Percentiles rank a stretch among this genome's conserved stretches.
These are phyloP conservation scores for Penicillium flavigenum DNA, from an alignment of 495 filamentous ascomycete genomes.

Conservation along the genomic window DNA sequence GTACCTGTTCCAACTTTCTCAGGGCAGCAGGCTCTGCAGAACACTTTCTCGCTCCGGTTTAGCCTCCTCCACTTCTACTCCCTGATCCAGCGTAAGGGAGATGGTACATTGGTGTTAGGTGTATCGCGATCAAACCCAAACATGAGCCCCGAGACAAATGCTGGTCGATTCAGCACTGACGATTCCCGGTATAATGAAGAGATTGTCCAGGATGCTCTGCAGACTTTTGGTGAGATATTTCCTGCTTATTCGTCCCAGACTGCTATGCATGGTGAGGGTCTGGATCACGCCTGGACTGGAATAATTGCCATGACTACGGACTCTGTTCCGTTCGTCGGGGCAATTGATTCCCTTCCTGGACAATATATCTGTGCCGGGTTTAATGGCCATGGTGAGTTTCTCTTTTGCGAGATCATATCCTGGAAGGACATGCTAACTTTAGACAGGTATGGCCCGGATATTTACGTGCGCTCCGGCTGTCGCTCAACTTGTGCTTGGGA, in stretches of 20 bases:
- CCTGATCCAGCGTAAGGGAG: slow-evolving; percentile 26
- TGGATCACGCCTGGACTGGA: slow-evolving; percentile 36
- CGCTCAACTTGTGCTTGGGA: slow-evolving; percentile 26
- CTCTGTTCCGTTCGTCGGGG: slow-evolving; percentile 34
- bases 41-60: slow-evolving; percentile 32
- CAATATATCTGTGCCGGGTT: slow-evolving; percentile 40
- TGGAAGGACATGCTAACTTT: not conserved
- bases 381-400: slow-evolving; percentile 33
- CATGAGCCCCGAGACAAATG: slow-evolving; percentile 22
- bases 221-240: slow-evolving; percentile 24
- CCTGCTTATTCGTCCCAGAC: slow-evolving; percentile 9
- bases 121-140: slow-evolving; percentile 33
- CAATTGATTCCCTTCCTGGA: slow-evolving; percentile 26
- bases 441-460: slow-evolving; percentile 34
- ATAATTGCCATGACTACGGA: slow-evolving; percentile 38
- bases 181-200: slow-evolving; percentile 30
- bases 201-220: slow-evolving; percentile 28
- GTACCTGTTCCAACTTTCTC: slow-evolving; percentile 24
- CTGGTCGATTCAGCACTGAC: slow-evolving; percentile 26
- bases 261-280: slow-evolving; percentile 27
- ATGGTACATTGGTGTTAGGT: slow-evolving; percentile 33
- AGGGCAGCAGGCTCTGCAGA: slow-evolving; percentile 18
- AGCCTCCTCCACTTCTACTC: slow-evolving; percentile 36
- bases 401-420: not conserved
- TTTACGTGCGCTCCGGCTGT: slow-evolving; percentile 35